Evolutionary conservation across 768 basidiomycete species (phyloP), one percentile per base, ranked within the genome.

Genomic region (Pholiota conissans): DNA sequence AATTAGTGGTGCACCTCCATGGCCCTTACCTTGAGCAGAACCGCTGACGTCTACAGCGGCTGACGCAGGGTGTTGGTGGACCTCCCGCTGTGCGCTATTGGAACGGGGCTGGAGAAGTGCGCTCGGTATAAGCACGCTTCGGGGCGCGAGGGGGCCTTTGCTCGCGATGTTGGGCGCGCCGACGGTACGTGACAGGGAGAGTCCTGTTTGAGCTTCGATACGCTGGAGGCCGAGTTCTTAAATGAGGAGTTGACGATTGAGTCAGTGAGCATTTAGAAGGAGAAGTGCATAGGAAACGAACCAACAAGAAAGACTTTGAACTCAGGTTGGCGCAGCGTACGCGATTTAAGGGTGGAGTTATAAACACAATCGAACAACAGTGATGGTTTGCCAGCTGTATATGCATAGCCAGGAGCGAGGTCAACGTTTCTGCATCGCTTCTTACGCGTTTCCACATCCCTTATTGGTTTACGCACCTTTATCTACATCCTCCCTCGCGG

Each of bases 281-380:
- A 32, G 20, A 58, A 32, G 16, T n/a, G n/a, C n/a, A n/a, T n/a
- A n/a, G n/a, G n/a, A n/a, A n/a, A 71, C 79, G 58, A 66, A 87
- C 91, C 90, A 58, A 86, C 80, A 32, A 93, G 73, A 65, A 89
- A 91, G 2, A 77, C 69, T 62, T 86, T 89, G 75, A 90, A 91
- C 8, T 82, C 79, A 3, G 81, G 71, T 62, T 91, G 85, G 52
- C 76, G 82, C 46, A 84, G 74, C 1, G 78, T 70, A 22, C 87
- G 82, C 8, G 82, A 76, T 67, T 85, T 87, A 57, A 91, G 69
- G 3, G 80, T 75, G 0, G 77, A 60, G 62, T 89, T 80, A 69
- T 83, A 85, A 1, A 92, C 75, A 61, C 86, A 86, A 69, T 93
- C 91, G 62, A 93, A 86, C 5, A 92, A 87, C 34, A 89, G 66